Evolutionary conservation across 371 early-diverging fungal species (phyloP).

Genomic region (Lichtheimia ornata): DNA sequence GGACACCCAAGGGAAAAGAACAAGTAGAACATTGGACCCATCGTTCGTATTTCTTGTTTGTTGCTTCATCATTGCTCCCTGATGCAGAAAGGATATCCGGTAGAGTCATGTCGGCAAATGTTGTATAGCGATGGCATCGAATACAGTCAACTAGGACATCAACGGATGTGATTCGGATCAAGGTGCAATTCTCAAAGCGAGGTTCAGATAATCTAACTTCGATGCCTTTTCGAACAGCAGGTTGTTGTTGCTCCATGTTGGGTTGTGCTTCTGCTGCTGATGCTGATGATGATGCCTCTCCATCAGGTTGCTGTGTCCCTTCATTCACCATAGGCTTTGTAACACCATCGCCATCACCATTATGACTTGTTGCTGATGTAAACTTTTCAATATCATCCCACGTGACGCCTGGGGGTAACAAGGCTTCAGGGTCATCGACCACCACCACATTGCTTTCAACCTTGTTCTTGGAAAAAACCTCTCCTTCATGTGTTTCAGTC

Average conservation of each 20-base stretch:
- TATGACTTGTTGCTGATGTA: not conserved
- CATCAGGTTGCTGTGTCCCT: slow-evolving; percentile 11
- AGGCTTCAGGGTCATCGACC: slow-evolving; percentile 34
- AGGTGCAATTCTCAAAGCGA: slow-evolving; percentile 58
- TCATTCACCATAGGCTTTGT: slow-evolving; percentile 29
- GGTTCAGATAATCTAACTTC: slow-evolving; percentile 70
- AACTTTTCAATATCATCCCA: not conserved
- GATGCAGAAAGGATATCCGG: too few relatives aligned
- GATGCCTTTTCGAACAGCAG: slow-evolving; percentile 54
- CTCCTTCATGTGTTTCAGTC: not conserved
- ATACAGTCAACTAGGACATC: slow-evolving; percentile 69
- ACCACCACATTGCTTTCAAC: slow-evolving; percentile 24
- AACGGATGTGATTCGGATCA: slow-evolving; percentile 64
- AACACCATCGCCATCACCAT: slow-evolving; percentile 19
- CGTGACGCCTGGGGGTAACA: slow-evolving; percentile 9
- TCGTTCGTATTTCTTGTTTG: slow-evolving; percentile 29
- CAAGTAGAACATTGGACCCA: slow-evolving; percentile 75
- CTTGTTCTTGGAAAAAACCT: not conserved
- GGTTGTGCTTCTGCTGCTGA: slow-evolving; percentile 6
- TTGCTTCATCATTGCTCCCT: not conserved
- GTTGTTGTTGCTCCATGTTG: slow-evolving; percentile 12
- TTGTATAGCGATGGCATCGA: slow-evolving; percentile 62
- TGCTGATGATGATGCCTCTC: slow-evolving; percentile 21
- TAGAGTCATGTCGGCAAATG: slow-evolving; percentile 47
- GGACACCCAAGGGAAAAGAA: slow-evolving; percentile 57